Conservation (phyloP, 2,329 filamentous ascomycete species). For the Nakataea oryzae region DNA sequence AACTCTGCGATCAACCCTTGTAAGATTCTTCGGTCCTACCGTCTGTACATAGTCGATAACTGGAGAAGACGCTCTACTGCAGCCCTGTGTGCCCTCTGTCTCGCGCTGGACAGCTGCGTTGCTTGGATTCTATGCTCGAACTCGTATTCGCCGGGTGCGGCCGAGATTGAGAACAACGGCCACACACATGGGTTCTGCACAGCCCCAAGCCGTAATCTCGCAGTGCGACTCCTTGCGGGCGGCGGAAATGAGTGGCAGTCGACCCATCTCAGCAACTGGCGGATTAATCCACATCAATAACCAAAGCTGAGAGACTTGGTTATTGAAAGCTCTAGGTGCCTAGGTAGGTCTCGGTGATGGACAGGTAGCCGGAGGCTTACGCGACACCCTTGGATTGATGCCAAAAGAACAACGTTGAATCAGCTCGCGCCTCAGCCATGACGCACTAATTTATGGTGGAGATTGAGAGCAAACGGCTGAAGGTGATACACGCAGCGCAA, state of each 20-base stretch:
- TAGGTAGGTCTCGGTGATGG: too few relatives aligned
- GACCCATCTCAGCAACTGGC: neutral
- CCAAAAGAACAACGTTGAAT: too few relatives aligned
- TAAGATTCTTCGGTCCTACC: neutral
- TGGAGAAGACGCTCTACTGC: neutral
- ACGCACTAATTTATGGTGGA: too few relatives aligned
- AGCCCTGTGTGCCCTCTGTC: neutral
- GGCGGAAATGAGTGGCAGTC: neutral
- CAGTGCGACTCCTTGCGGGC: too few relatives aligned
- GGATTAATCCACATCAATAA: neutral
- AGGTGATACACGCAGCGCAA: too few relatives aligned
- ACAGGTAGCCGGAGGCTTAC: too few relatives aligned
- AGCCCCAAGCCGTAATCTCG: neutral
- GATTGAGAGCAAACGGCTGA: too few relatives aligned
- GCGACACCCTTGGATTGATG: too few relatives aligned
- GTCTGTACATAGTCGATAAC: slow-evolving; percentile 2
- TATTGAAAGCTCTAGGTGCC: too few relatives aligned
- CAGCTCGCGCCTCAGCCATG: too few relatives aligned
- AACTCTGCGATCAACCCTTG: neutral
- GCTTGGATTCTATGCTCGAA: too few relatives aligned
- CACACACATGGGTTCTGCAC: neutral
- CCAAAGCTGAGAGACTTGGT: neutral
- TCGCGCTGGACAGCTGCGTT: neutral
- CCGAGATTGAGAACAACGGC: neutral
- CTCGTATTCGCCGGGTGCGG: neutral